Evolutionary conservation across 2,329 filamentous ascomycete genomes (phyloP).

Genomic region (Epichloe gansuensis): DNA sequence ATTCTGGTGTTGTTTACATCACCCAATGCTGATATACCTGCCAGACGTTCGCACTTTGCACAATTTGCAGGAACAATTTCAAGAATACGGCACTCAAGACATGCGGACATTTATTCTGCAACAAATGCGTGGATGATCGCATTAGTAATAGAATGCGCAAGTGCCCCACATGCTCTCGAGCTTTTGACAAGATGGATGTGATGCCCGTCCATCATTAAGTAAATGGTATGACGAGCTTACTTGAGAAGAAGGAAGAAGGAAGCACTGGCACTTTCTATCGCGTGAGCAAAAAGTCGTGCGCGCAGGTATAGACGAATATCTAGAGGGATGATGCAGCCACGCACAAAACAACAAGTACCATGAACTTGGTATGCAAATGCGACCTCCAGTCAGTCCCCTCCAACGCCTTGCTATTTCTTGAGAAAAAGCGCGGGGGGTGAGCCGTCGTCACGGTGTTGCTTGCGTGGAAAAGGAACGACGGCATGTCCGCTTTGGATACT

Average conservation of each 20-base stretch:
- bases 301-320: background rate
- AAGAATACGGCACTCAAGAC: slow-evolving; percentile 90
- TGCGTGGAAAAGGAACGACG: background rate
- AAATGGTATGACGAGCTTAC: background rate
- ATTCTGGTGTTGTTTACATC: background rate
- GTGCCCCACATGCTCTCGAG: slow-evolving; percentile 84
- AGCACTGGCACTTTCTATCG: background rate
- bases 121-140: slow-evolving; percentile 77
- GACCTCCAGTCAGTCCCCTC: background rate
- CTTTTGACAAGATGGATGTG: slow-evolving; percentile 82
- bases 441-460: background rate
- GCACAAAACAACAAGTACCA: background rate
- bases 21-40: slow-evolving; percentile 12
- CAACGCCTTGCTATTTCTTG: background rate
- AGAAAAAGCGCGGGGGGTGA: background rate
- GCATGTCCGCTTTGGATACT: slow-evolving; percentile 13
- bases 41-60: slow-evolving; percentile 50
- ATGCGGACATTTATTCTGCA: slow-evolving; percentile 92
- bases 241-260: background rate
- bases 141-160: slow-evolving; percentile 84
- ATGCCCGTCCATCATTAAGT: slow-evolving; percentile 53
- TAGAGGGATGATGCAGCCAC: background rate
- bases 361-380: background rate
- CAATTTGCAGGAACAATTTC: slow-evolving; percentile 83
- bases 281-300: background rate